Base-by-base conservation (phyloP, 768 basidiomycete species). In the Tulasnella sp. region DNA sequence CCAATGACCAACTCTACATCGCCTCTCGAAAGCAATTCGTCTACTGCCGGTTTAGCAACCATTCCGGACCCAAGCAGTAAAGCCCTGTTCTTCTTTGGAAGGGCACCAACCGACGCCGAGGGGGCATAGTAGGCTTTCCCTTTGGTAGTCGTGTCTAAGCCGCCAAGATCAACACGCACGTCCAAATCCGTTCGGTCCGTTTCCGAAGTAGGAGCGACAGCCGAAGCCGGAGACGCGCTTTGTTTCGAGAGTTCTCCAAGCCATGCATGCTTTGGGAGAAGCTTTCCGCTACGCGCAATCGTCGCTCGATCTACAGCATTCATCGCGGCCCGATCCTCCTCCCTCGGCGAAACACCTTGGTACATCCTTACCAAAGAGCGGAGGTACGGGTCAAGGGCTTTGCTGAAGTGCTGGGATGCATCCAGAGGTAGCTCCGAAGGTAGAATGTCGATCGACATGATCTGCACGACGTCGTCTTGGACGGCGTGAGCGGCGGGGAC, bases 61-160 rank as follows among this genome's bases (percentile, higher is more conserved):
- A 97, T 94, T n/a, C 95, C 95, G 70, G 91, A 94, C 8, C 95
- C 95, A 1, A 98, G 84, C 77, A 97, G 82, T 39, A 98, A 79
- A 0, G 95, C 85, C 73, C 76, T 80, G 76, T 84, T 86, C 81
- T 89, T 89, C 67, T 72, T 70, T 12, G 34, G 67, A 14, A 37
- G 22, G 12, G 66, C 66, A 1, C 36, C 66, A 3, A 7, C 6
- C 5, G 37, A 42, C 0, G 66, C 40, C 2, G 66, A 67, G 29
- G 52, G 52, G 11, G 52, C 26, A 19, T 40, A 35, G 17, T 65
- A 36, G 3, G 35, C 2, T n/a, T 35, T 40, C n/a, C 63, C 29
- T 6, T 52, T 35, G 35, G 35, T 47, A 29, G 29, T 44, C 32
- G 69, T 59, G 32, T 69, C 44, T 35, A 72, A 42, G 14, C 71